These are phyloP conservation scores for Pezicula neosporulosa DNA, from an alignment of 2,329 filamentous ascomycete genomes.

Conservation along the genomic window DNA sequence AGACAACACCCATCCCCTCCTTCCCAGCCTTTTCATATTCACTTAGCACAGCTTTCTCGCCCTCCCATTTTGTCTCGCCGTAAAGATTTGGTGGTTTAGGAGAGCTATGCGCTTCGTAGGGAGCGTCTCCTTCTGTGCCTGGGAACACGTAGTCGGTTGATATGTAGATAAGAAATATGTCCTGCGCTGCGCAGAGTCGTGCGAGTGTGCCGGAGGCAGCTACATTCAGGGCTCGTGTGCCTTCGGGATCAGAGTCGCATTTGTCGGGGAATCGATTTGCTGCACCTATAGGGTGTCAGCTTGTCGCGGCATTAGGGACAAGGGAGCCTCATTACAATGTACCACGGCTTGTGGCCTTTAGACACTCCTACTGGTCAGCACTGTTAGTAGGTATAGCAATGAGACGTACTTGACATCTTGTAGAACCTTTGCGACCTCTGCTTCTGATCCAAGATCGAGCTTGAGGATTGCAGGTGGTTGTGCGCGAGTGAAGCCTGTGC, in stretches of 20 bases:
- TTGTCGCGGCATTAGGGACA: not conserved
- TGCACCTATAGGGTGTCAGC: conserved; percentile 53
- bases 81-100: conserved; percentile 78
- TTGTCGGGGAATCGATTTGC: conserved; percentile 87
- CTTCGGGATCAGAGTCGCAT: conserved; percentile 75
- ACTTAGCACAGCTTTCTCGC: conserved; percentile 66
- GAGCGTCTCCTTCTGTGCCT: conserved; percentile 73
- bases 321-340: conserved; percentile 60
- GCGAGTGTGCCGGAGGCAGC: conserved; percentile 67
- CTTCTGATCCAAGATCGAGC: conserved; percentile 26
- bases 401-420: conserved; percentile 50
- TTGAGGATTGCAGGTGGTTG: conserved; percentile 62
- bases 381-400: conserved; percentile 1
- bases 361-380: conserved; percentile 11
- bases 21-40: conserved; percentile 47
- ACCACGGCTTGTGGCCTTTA: conserved; percentile 71
- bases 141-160: conserved; percentile 82
- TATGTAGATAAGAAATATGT: conserved; percentile 69
- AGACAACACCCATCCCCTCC: conserved; percentile 58
- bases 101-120: conserved; percentile 64
- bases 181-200: conserved; percentile 56
- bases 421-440: conserved; percentile 46
- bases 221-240: conserved; percentile 71
- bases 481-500: conserved; percentile 71
- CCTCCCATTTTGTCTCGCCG: conserved; percentile 69